Base-by-base conservation (phyloP, 2,329 filamentous ascomycete species). In the Phoma sp. region DNA sequence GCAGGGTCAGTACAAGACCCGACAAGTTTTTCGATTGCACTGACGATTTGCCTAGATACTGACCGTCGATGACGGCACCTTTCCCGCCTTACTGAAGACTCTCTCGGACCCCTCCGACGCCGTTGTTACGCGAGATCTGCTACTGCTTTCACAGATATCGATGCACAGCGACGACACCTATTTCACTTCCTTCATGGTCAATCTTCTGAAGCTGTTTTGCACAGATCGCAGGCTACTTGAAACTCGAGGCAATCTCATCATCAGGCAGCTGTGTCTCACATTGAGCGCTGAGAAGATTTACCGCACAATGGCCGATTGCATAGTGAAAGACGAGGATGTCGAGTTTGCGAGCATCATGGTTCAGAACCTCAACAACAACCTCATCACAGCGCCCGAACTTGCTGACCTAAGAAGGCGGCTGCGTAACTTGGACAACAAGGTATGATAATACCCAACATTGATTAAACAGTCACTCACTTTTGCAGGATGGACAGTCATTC, bases 281-380 rank as follows among this genome's bases (percentile, higher is more conserved):
- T 81, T 99, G 25, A 97, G 93, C 61, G 90, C 95, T 0, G 95
- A 99, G 73, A 86, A 93, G 40, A 99, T 99, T 54, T 99, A 98
- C 70, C 87, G 95, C 29, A 98, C 92, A 2, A 82, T 99, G 60
- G 96, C 95, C 24, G 95, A 99, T 66, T 97, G 95, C 64, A 89
- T 99, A 8, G 95, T 98, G 74, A 96, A 93, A 70, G 95, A 99
- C 74, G 95, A 98, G 77, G 95, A 99, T 71, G 86, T 99, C 37
- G 96, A 99, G 73, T 99, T 99, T 75, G 93, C 95, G 13, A 97
- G 93, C 71, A 98, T 99, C 66, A 99, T 99, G 95, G 92, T 99
- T 27, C 95, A 99, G 74, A 98, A 98, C 68, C 82, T 99, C 47
- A 99, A 99, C 78, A 99, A 99, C 75, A 99, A 99, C 67, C 86